Evolutionary conservation across 805 yeast genomes (phyloP), one percentile per base, ranked within the genome.

Genomic region (Pichia heedii): DNA sequence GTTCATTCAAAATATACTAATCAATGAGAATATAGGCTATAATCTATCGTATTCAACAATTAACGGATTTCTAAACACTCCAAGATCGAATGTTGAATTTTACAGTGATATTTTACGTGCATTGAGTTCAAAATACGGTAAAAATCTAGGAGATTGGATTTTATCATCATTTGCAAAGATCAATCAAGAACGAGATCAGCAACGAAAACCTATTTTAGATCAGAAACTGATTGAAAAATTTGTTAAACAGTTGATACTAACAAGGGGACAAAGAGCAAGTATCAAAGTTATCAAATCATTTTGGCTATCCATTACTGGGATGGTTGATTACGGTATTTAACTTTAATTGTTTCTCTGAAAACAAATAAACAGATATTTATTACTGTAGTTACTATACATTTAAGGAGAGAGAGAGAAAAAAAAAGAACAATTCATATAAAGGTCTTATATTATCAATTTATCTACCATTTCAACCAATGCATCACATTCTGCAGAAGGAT

Each of bases 261-360:
- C 87, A 0, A 70, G 87, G 53, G 89, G 89, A 2, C 75, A 75
- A 34, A 65, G 86, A 50, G 71, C 71, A 33, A 79, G 81, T 2
- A 71, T 76, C 40, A 69, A 65, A 22, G 67, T 78, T 1, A 63
- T 83, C 12, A 73, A 77, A 44, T 74, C 71, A 41, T 78, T 81
- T 60, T 83, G 89, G 89, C 60, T 81, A 20, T 69, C 71, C 24
- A 66, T 70, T 21, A 81, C 80, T 49, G 81, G 82, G 1, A 57
- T 77, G 41, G 60, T 70, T 5, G 75, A 74, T 43, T 75, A 63
- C 44, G 50, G 45, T 38, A 15, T 35, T 21, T 35, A 35, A n/a
- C 15, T n/a, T 32, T 21, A 36, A 36, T 22, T n/a, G n/a, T n/a
- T n/a, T n/a, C n/a, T n/a, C n/a, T n/a, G n/a, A 3, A 32, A 16